phyloP scores from a whole-genome alignment of 2,329 filamentous ascomycete genomes.

The Aspergillus novoparasiticus region DNA sequence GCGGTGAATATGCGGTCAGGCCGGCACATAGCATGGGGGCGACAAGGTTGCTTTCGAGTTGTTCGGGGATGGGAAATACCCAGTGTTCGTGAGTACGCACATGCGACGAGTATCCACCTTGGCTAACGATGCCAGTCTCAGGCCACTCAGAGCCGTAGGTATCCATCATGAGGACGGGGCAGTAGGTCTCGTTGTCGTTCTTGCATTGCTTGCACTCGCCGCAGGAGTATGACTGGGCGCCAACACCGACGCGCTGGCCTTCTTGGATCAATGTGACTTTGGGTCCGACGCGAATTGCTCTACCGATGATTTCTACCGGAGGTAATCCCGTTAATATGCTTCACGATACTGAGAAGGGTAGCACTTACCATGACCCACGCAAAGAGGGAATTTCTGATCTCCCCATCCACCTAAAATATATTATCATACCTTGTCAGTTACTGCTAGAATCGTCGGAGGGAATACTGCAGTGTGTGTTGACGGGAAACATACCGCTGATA shows the following conservation, averaged over 20 bases:
- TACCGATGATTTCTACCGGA: conserved; percentile 66
- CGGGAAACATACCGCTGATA: conserved; percentile 49
- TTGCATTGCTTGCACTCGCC: conserved; percentile 67
- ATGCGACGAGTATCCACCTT: conserved; percentile 69
- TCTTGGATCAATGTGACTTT: conserved; percentile 64
- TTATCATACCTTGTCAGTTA: conserved; percentile 4
- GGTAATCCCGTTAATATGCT: background rate
- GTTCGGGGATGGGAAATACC: conserved; percentile 70
- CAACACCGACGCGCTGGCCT: conserved; percentile 69
- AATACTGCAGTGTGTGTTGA: background rate
- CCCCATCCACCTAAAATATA: conserved; percentile 53
- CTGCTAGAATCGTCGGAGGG: background rate
- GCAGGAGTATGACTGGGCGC: conserved; percentile 67
- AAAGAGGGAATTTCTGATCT: conserved; percentile 53
- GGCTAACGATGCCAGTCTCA: conserved; percentile 65
- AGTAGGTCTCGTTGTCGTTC: conserved; percentile 70
- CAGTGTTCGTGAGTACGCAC: conserved; percentile 77
- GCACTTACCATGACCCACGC: conserved; percentile 52
- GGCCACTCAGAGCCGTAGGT: conserved; percentile 57
- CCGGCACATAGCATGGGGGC: conserved; percentile 86
- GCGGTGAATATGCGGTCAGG: conserved; percentile 75
- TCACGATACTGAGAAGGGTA: background rate
- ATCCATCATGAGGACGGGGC: conserved; percentile 54
- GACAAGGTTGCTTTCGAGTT: conserved; percentile 60
- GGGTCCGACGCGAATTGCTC: conserved; percentile 66